Evolutionary conservation across 768 basidiomycete species (phyloP).

Genomic region (Mycena alexandri): DNA sequence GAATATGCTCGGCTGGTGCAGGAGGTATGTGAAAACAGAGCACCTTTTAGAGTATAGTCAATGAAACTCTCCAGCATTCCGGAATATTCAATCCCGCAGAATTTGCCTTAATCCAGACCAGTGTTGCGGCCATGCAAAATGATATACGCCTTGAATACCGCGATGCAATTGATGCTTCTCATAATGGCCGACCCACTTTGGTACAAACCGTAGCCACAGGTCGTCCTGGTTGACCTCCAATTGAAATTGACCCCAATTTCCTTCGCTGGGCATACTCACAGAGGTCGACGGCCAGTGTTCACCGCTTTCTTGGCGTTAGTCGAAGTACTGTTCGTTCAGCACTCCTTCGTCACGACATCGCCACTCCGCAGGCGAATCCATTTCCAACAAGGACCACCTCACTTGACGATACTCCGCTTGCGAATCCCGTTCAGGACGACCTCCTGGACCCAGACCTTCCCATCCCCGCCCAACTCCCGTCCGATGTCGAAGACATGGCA

Average conservation of each 20-base stretch:
- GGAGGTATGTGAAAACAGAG: too few species aligned
- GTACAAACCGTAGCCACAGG: slow-evolving; percentile 23
- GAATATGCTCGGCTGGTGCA: slow-evolving; percentile 2
- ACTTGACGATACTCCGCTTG: too few species aligned
- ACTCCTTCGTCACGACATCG: slow-evolving; percentile 40
- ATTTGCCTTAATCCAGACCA: too few species aligned
- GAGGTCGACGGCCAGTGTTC: slow-evolving; percentile 35
- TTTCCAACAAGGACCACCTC: too few species aligned
- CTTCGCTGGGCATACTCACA: slow-evolving; percentile 39
- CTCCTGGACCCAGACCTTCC: slow-evolving; percentile 20
- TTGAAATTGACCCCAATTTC: slow-evolving; percentile 45
- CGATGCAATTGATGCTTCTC: background rate
- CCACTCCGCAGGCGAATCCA: slow-evolving; percentile 12
- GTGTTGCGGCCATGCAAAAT: too few species aligned
- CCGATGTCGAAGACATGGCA: slow-evolving; percentile 7
- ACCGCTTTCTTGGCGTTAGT: slow-evolving; percentile 31
- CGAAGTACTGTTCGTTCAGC: slow-evolving; percentile 37
- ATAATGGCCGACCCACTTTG: slow-evolving; percentile 10
- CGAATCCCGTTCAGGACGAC: too few species aligned
- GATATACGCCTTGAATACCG: too few species aligned
- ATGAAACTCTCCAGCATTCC: too few species aligned
- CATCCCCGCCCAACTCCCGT: slow-evolving; percentile 16
- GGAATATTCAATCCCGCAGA: background rate
- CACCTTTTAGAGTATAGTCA: too few species aligned
- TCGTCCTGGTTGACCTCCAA: slow-evolving; percentile 41